These are phyloP conservation scores for Gynostemma pentaphyllum DNA, from an alignment of 306 rosid species.

Conservation along the genomic window DNA sequence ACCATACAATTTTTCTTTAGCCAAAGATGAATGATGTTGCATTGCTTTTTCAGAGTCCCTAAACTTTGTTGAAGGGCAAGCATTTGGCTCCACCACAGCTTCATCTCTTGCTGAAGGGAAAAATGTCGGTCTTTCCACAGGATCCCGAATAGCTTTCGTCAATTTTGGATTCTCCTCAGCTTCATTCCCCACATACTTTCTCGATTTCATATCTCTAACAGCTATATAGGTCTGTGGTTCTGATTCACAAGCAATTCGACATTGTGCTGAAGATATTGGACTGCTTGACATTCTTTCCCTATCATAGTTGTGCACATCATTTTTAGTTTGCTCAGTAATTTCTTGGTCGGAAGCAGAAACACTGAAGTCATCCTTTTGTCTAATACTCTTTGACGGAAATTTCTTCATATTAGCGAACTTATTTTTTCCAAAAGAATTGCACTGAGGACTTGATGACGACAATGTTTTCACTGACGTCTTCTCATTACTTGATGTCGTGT, in stretches of 20 bases:
- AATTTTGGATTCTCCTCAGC: conserved; percentile 17
- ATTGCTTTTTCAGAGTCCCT: conserved; percentile 18
- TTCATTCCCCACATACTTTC: conserved; percentile 17
- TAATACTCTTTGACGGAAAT: conserved; percentile 17
- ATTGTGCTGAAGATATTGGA: conserved; percentile 13
- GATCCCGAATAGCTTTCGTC: conserved; percentile 18
- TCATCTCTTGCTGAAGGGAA: conserved; percentile 19
- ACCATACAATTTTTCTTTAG: conserved; percentile 24
- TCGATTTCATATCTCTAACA: conserved; percentile 21
- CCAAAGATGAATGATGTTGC: conserved; percentile 16
- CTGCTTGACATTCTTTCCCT: conserved; percentile 15
- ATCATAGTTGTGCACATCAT: conserved; percentile 25
- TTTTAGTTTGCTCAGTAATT: conserved; percentile 11
- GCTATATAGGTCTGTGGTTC: conserved; percentile 15
- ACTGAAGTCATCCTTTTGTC: conserved; percentile 24
- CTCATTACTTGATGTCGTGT: conserved; percentile 21
- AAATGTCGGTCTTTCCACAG: conserved; percentile 20
- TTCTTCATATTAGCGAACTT: conserved; percentile 16
- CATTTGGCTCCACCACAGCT: conserved; percentile 18
- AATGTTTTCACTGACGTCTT: conserved; percentile 14
- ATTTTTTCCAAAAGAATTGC: conserved; percentile 22
- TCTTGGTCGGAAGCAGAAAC: conserved; percentile 18
- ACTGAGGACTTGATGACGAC: conserved; percentile 17
- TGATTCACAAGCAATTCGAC: conserved; percentile 19
- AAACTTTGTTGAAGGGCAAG: conserved; percentile 16